A percentile compares a stretch with the other conserved stretches of the same genome.
phyloP scores from a whole-genome alignment of 2,329 filamentous ascomycete species.

The Clonostachys solani region DNA sequence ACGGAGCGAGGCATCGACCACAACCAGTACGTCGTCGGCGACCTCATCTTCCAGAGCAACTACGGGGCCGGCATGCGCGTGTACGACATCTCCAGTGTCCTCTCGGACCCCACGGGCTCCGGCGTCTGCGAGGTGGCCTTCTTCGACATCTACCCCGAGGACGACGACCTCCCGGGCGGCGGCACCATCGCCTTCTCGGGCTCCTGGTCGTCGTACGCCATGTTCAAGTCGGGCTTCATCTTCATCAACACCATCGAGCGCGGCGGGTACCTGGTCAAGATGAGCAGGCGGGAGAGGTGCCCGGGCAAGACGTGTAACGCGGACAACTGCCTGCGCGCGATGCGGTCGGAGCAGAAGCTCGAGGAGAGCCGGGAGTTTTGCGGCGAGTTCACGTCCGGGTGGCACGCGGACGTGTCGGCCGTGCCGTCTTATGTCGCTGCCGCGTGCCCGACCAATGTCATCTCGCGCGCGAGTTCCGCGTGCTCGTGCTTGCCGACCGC shows the following conservation, averaged over 20 bases:
- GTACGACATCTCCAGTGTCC: conserved; percentile 22
- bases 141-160: conserved; percentile 43
- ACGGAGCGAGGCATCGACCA: conserved; percentile 33
- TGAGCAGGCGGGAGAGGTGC: conserved; percentile 8
- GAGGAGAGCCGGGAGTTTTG: conserved; percentile 13
- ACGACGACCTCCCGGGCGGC: conserved; percentile 30
- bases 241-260: conserved; percentile 38
- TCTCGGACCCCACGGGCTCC: conserved; percentile 26
- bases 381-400: conserved; percentile 9
- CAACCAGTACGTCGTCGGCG: conserved; percentile 37
- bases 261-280: conserved; percentile 30
- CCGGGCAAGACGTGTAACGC: conserved; percentile 10
- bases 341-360: conserved; percentile 8
- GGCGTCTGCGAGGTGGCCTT: conserved; percentile 35
- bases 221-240: conserved; percentile 33
- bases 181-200: conserved; percentile 29
- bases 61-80: conserved; percentile 37
- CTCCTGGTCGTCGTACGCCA: conserved; percentile 39
- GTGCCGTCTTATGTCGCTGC: conserved; percentile 10
- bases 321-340: conserved; percentile 13
- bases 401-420: conserved; percentile 9
- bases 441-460: conserved; percentile 10
- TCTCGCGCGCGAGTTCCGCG: conserved; percentile 13
- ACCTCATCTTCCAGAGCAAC: conserved; percentile 37
- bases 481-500: conserved; percentile 13